Percentiles rank a stretch among this genome's conserved stretches.
Evolutionary conservation across 139 green algal species (phyloP).

Genomic region (Closterium sp.): DNA sequence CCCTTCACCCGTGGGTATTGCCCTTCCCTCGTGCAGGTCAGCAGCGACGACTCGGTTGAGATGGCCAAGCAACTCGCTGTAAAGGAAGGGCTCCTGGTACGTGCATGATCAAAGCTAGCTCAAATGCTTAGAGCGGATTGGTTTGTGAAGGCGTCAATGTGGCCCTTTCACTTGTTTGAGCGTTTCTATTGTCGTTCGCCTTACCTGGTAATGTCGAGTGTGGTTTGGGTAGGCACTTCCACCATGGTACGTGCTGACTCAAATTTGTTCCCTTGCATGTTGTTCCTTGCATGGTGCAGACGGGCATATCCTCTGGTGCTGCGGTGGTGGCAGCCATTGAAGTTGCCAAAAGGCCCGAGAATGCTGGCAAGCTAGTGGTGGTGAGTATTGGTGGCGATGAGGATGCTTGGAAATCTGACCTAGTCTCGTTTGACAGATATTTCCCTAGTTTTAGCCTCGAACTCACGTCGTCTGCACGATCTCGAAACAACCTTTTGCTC

Average conservation of each 20-base stretch:
- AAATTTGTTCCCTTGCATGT: too few relatives aligned
- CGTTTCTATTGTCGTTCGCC: too few relatives aligned
- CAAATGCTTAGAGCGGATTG: too few relatives aligned
- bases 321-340: slow-evolving; percentile 64
- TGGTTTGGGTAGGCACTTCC: too few relatives aligned
- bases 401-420: background rate
- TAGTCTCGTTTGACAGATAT: background rate
- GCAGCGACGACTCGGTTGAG: slow-evolving; percentile 76
- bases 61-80: slow-evolving; percentile 81
- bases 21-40: slow-evolving; percentile 48
- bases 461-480: background rate
- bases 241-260: too few relatives aligned
- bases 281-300: background rate
- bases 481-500: background rate
- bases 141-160: too few relatives aligned
- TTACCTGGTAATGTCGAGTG: too few relatives aligned
- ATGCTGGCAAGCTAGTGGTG: slow-evolving; percentile 64
- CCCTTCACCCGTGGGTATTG: too few relatives aligned
- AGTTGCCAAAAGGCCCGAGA: slow-evolving; percentile 82
- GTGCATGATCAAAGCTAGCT: too few relatives aligned
- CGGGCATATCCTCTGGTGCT: slow-evolving; percentile 81
- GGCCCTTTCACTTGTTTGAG: too few relatives aligned
- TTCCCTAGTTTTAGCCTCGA: background rate
- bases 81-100: slow-evolving; percentile 84
- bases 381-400: background rate